Conservation (phyloP, 2,329 filamentous ascomycete species). For the Graphiopsis chlorocephala region DNA sequence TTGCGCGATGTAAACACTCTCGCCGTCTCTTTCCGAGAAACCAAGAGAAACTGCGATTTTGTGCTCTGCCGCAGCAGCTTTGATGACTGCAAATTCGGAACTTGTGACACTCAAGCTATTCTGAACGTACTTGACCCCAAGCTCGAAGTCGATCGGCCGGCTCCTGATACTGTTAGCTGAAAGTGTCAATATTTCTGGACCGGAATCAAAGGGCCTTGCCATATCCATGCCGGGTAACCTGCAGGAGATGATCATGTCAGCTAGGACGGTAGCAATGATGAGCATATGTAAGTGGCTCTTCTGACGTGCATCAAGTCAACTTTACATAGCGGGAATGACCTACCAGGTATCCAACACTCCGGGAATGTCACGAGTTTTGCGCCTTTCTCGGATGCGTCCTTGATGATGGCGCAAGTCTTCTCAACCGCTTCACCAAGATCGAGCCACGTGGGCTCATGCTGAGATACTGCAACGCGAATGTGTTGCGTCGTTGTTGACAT, state of each 20-base stretch:
- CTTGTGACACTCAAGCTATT: conserved; percentile 44
- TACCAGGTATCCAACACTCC: conserved; percentile 43
- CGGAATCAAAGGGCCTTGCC: conserved; percentile 34
- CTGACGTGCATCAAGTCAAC: not conserved
- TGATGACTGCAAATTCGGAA: conserved; percentile 44
- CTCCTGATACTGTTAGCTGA: conserved; percentile 20
- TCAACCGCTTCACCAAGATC: conserved; percentile 54
- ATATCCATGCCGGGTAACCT: conserved; percentile 44
- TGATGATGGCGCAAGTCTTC: conserved; percentile 58
- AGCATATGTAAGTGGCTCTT: not conserved
- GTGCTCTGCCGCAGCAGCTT: conserved; percentile 32
- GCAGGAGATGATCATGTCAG: not conserved
- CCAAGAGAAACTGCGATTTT: conserved; percentile 40
- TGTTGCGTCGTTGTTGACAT: not conserved
- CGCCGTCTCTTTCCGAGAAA: conserved; percentile 39
- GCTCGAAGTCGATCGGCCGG: conserved; percentile 42
- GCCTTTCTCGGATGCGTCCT: conserved; percentile 52
- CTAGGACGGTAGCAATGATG: not conserved
- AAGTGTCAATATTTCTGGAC: not conserved
- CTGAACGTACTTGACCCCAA: conserved; percentile 43
- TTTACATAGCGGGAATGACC: not conserved
- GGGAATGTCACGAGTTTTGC: conserved; percentile 54
- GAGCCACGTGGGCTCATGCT: conserved; percentile 61
- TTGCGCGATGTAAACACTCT: conserved; percentile 43
- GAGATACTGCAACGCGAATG: conserved; percentile 47